Evolutionary conservation across 2,329 filamentous ascomycete species (phyloP), one percentile per base, ranked within the genome.

Genomic region (Rutstroemia sp.): DNA sequence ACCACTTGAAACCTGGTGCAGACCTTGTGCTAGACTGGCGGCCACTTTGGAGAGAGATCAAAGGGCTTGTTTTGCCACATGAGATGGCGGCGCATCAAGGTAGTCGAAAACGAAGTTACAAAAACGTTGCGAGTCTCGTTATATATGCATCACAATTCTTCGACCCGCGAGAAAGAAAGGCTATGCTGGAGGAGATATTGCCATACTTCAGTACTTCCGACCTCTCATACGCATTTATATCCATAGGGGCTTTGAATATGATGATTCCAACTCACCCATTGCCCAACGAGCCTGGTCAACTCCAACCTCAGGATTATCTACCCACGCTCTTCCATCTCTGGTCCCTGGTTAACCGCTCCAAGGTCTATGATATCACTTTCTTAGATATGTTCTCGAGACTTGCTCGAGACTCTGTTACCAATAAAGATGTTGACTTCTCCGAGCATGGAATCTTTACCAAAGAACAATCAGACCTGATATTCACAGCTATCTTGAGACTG

Each of bases 251-350:
- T 59, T 77, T 99, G 66, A 96, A 95, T 66, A 76, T 95, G 61
- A 77, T 99, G 66, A 79, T 99, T 59, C 94, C 94, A 18, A 96
- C 92, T 7, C 83, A 85, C 38, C 85, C 91, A 1, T 83, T 87
- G 2, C 87, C 90, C 4, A 79, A 83, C 25, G 83, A 83, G 30
- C 82, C 87, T 64, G 77, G 79, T 34, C 83, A 91, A 64, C 82
- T 95, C n/a, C 47, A 56, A 14, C 92, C 94, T 0, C 86, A 92
- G 63, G 85, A 92, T 67, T 92, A 95, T 67, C 75, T 97, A 38
- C 94, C 94, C 3, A 96, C 92, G 0, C 87, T 96, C 65, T 99
- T 99, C 76, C 94, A 99, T 71, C 74, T 97, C 1, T 99, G 94
- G 94, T 94, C 92, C 1, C 78, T 97, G 44, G 85, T 97, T 63